Percentiles rank a stretch among this genome's conserved stretches.
phyloP scores from a whole-genome alignment of 345 rosid species.

The Draba incana region DNA sequence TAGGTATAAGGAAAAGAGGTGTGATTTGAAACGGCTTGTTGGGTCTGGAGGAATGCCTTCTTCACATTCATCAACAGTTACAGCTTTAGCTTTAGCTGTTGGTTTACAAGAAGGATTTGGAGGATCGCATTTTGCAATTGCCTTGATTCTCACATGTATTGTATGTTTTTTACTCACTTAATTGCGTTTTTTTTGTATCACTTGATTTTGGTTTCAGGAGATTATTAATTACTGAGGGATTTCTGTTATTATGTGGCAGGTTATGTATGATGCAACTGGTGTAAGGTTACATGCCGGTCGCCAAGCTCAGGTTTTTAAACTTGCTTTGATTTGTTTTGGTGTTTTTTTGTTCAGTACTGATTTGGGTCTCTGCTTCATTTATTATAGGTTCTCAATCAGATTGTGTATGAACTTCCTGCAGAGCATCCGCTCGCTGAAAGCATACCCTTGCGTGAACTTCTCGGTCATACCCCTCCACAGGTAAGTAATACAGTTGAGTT shows the following conservation, averaged over 20 bases:
- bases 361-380: constrained; percentile 9
- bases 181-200: background rate
- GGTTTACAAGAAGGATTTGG: constrained; percentile 81
- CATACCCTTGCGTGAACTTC: constrained; percentile 79
- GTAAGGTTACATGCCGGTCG: constrained; percentile 90
- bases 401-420: constrained; percentile 86
- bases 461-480: constrained; percentile 92
- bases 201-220: constrained; percentile 2
- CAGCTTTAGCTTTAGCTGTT: constrained; percentile 67
- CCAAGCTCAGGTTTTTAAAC: constrained; percentile 75
- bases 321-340: background rate
- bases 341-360: background rate
- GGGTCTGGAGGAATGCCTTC: constrained; percentile 99
- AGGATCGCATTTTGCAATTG: constrained; percentile 61
- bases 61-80: constrained; percentile 85
- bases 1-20: constrained; percentile 74
- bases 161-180: constrained; percentile 46
- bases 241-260: constrained; percentile 46
- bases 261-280: constrained; percentile 92
- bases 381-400: constrained; percentile 83
- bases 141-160: constrained; percentile 67
- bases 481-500: constrained; percentile 41
- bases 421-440: constrained; percentile 93
- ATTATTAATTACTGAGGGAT: background rate
- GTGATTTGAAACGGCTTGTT: constrained; percentile 72